Evolutionary conservation across 495 filamentous ascomycete species (phyloP).

Genomic region (Penicillium silybi): DNA sequence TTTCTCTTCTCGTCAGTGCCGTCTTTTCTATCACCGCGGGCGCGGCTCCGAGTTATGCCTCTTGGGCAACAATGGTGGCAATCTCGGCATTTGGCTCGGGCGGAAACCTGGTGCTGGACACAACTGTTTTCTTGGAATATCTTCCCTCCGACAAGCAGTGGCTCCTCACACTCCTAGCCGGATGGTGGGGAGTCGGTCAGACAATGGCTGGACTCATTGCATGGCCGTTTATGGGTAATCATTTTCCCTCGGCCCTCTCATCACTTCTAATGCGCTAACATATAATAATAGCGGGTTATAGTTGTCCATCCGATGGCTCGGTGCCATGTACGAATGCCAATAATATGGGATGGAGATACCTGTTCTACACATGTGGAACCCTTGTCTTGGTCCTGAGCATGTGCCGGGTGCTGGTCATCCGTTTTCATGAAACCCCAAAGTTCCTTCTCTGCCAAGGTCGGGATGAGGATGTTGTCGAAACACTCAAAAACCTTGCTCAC

Average conservation of each 20-base stretch:
- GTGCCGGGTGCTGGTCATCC: conserved; percentile 16
- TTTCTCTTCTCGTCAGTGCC: conserved; percentile 35
- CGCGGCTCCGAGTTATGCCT: conserved; percentile 11
- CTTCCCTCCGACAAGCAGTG: conserved; percentile 19
- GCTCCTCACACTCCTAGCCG: conserved; percentile 18
- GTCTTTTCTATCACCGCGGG: conserved; percentile 17
- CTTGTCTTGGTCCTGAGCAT: conserved; percentile 16
- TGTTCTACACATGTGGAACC: conserved; percentile 14
- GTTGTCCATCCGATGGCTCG: conserved; percentile 11
- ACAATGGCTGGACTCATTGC: conserved; percentile 17
- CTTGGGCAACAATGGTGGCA: conserved; percentile 12
- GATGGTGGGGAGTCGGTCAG: conserved; percentile 19
- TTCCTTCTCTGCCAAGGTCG: conserved; percentile 16
- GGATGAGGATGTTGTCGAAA: conserved; percentile 13
- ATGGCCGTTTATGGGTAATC: conserved; percentile 16
- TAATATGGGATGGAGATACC: conserved; percentile 21
- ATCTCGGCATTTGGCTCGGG: conserved; percentile 18
- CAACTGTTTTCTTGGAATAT: conserved; percentile 18
- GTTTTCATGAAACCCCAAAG: conserved; percentile 17
- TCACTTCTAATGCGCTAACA: neutral
- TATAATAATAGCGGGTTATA: conserved; percentile 10
- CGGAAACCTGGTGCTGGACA: conserved; percentile 17
- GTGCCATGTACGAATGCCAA: conserved; percentile 15
- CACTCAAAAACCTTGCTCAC: conserved; percentile 9
- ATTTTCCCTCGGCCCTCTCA: neutral